phyloP scores from a whole-genome alignment of 345 rosid genomes.

The Syzygium oleosum region DNA sequence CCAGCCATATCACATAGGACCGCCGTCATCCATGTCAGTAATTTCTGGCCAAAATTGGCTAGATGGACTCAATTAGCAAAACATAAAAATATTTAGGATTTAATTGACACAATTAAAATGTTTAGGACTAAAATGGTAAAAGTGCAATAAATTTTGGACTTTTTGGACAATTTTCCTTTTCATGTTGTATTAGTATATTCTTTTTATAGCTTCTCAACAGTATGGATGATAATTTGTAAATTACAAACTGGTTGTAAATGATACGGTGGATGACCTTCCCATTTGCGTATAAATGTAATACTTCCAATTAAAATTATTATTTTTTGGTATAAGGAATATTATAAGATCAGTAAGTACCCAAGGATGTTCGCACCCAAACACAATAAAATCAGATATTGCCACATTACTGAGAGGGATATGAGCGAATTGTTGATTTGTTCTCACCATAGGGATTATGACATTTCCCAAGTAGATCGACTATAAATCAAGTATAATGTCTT shows the following conservation, averaged over 20 bases:
- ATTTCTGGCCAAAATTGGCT: no score
- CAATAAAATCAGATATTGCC: neutral
- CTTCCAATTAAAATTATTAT: no score
- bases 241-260: neutral
- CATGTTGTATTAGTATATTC: neutral
- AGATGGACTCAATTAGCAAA: no score
- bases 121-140: no score
- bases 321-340: neutral
- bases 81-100: no score
- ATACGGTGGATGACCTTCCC: neutral
- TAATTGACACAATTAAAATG: no score
- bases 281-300: neutral
- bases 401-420: neutral
- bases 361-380: neutral
- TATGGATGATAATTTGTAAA: neutral
- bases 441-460: neutral
- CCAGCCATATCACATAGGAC: no score
- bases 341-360: neutral
- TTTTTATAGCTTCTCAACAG: neutral
- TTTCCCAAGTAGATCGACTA: neutral
- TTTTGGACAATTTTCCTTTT: no score
- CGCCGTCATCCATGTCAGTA: no score
- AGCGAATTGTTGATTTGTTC: neutral
- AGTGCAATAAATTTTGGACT: no score
- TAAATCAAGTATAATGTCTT: neutral